A percentile compares a stretch with the other conserved stretches of the same genome.
Conservation (phyloP, 371 early-diverging fungal species). For the Syncephalastrum sp. region DNA sequence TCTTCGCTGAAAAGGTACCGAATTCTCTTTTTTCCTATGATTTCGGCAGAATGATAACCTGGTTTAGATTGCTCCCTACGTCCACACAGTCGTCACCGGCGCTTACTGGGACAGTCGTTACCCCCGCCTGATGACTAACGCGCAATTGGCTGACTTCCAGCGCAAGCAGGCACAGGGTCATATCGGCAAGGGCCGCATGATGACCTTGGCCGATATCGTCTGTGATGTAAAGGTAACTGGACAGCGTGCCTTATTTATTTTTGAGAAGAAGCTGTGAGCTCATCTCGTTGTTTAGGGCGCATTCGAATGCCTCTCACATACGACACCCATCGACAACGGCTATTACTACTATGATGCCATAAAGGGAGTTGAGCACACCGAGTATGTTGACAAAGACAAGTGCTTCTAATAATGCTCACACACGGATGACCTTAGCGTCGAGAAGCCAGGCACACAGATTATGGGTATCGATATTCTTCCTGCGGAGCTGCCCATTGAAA, state of each 20-base stretch:
- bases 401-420: neutral
- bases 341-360: slow-evolving; percentile 92
- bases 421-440: slow-evolving; percentile 47
- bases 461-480: slow-evolving; percentile 97
- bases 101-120: slow-evolving; percentile 90
- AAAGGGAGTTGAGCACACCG: slow-evolving; percentile 65
- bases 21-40: no score
- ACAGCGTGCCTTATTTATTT: neutral
- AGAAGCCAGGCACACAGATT: slow-evolving; percentile 84
- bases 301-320: slow-evolving; percentile 88
- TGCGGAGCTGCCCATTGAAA: slow-evolving; percentile 92
- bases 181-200: slow-evolving; percentile 67
- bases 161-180: slow-evolving; percentile 42
- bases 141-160: slow-evolving; percentile 72
- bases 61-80: slow-evolving; percentile 82
- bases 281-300: slow-evolving; percentile 59
- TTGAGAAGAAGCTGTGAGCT: neutral
- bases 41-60: no score
- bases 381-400: slow-evolving; percentile 34
- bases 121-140: slow-evolving; percentile 88
- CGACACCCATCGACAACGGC: slow-evolving; percentile 87
- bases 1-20: slow-evolving; percentile 77
- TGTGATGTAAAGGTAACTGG: slow-evolving; percentile 85
- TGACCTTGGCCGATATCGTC: slow-evolving; percentile 90
- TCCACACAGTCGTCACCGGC: slow-evolving; percentile 89